Conservation (phyloP, 1,284 basidiomycete species). For the Boletus calvinii region DNA sequence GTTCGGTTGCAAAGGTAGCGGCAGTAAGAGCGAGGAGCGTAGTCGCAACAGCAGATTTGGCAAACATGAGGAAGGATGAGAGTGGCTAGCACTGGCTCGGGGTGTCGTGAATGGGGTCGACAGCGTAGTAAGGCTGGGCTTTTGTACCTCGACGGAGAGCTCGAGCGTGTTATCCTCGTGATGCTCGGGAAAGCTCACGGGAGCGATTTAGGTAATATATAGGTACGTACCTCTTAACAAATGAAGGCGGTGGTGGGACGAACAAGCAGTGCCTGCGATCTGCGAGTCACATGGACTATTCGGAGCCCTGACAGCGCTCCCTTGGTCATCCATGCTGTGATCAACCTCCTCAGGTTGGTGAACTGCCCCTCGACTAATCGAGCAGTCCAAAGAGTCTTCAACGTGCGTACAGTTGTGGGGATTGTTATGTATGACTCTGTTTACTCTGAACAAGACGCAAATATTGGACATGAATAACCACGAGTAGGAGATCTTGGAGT, state of each 20-base stretch:
- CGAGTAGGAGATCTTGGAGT: too few species aligned
- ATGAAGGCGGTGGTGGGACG: neutral
- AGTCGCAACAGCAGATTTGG: neutral
- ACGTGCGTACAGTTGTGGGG: too few species aligned
- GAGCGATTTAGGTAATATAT: neutral
- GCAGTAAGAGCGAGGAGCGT: neutral
- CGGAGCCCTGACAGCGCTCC: neutral
- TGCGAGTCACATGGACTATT: neutral
- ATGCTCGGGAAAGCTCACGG: neutral
- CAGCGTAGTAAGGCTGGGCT: neutral
- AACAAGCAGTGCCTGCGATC: neutral
- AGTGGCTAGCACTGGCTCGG: neutral
- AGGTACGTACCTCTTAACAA: neutral
- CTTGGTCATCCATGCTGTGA: neutral
- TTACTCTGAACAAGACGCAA: too few species aligned
- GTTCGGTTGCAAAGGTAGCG: neutral
- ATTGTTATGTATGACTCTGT: too few species aligned
- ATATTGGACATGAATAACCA: too few species aligned
- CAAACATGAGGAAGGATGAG: conserved; percentile 1
- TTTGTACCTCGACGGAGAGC: conserved; percentile 1
- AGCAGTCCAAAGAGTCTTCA: too few species aligned
- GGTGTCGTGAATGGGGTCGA: neutral
- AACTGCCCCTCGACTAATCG: too few species aligned
- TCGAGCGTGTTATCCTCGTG: neutral
- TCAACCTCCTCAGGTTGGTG: too few species aligned